Evolutionary conservation across 2,329 filamentous ascomycete genomes (phyloP).

Genomic region (Kalaharituber pfeilii): DNA sequence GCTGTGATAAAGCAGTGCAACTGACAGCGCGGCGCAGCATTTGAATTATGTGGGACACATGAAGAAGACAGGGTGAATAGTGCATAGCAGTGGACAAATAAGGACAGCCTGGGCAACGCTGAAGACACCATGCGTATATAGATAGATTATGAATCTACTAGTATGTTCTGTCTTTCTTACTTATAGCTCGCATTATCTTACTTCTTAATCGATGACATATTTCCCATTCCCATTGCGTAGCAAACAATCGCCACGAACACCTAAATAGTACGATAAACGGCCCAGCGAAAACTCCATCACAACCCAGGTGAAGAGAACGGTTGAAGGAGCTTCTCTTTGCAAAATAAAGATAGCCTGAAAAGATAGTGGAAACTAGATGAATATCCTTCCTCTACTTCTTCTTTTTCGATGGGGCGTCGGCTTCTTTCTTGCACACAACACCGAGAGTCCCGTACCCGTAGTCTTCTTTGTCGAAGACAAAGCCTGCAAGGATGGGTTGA

Average conservation of each 20-base stretch:
- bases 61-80: no score
- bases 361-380: background rate
- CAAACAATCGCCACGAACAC: background rate
- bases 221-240: background rate
- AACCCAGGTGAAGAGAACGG: slow-evolving; percentile 2
- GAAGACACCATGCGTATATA: no score
- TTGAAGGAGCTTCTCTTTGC: background rate
- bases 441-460: slow-evolving; percentile 67
- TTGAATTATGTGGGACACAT: no score
- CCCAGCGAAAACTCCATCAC: slow-evolving; percentile 3
- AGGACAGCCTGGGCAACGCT: no score
- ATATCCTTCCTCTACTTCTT: slow-evolving; percentile 41
- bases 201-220: background rate
- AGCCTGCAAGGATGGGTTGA: slow-evolving; percentile 71
- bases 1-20: no score
- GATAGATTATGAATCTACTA: no score
- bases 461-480: slow-evolving; percentile 92
- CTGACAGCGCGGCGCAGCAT: no score
- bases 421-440: slow-evolving; percentile 66
- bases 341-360: background rate
- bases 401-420: slow-evolving; percentile 38
- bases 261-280: background rate
- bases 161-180: no score
- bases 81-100: no score
- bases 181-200: no score